phyloP scores from a whole-genome alignment of 2,329 filamentous ascomycete species.

The Teratosphaeria zuluensis region DNA sequence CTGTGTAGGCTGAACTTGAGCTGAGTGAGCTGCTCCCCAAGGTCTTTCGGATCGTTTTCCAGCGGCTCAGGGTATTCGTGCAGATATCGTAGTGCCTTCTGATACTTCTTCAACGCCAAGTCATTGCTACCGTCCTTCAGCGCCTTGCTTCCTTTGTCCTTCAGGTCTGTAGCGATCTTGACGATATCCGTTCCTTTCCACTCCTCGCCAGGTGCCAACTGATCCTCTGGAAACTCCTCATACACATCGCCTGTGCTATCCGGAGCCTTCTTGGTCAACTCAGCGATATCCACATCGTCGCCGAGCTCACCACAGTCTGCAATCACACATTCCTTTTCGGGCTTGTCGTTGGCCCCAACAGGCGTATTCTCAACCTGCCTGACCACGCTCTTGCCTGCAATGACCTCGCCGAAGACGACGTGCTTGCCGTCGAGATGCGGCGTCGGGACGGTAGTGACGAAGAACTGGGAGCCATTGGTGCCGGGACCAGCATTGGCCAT shows the following conservation, averaged over 20 bases:
- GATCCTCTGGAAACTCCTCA: conserved; percentile 93
- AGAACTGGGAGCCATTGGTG: conserved; percentile 97
- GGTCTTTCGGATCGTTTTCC: conserved; percentile 60
- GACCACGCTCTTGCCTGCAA: conserved; percentile 83
- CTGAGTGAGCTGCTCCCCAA: conserved; percentile 56
- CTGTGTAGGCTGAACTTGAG: conserved; percentile 80
- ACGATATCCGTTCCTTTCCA: conserved; percentile 60
- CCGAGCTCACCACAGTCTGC: conserved; percentile 72
- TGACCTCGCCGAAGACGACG: conserved; percentile 91
- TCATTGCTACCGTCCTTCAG: conserved; percentile 70
- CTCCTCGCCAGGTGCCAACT: conserved; percentile 42
- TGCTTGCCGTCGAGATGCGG: conserved; percentile 94
- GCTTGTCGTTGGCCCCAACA: conserved; percentile 69
- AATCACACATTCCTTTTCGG: conserved; percentile 62
- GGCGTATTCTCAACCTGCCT: conserved; percentile 79
- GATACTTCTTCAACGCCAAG: conserved; percentile 78
- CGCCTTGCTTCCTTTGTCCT: conserved; percentile 83
- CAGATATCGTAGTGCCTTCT: conserved; percentile 83
- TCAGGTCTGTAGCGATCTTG: conserved; percentile 74
- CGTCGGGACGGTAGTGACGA: conserved; percentile 90
- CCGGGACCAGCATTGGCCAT: conserved; percentile 97
- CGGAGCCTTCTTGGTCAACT: conserved; percentile 57
- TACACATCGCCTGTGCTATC: conserved; percentile 83
- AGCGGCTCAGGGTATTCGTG: conserved; percentile 66
- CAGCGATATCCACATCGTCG: conserved; percentile 57